These are phyloP conservation scores for Picocystis salinarum DNA, from an alignment of 139 green algal genomes.

Conservation along the genomic window DNA sequence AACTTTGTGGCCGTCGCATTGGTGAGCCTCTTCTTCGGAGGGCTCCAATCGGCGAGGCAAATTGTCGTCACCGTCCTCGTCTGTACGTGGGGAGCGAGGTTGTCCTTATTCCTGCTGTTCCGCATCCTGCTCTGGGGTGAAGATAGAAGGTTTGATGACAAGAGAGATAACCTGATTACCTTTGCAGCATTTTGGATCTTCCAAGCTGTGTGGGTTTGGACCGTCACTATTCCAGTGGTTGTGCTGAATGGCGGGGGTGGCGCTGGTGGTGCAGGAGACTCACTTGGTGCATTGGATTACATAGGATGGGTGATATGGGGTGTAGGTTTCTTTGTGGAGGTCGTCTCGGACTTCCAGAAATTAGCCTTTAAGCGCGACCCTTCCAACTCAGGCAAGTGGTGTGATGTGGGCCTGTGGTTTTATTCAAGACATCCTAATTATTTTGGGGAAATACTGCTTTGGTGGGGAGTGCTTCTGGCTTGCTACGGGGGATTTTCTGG, in stretches of 20 bases:
- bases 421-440: constrained; percentile 1
- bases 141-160: no score
- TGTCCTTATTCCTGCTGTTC: not conserved
- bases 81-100: not conserved
- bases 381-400: not conserved
- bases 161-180: not conserved
- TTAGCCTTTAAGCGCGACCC: not conserved
- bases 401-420: not conserved
- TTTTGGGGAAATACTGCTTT: constrained; percentile 1
- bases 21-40: not conserved
- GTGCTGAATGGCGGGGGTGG: not conserved
- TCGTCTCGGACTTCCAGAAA: not conserved
- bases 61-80: not conserved
- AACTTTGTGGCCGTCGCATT: not conserved
- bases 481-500: constrained; percentile 1
- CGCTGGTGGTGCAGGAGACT: not conserved
- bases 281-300: not conserved
- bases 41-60: not conserved
- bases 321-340: not conserved
- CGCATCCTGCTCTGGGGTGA: not conserved
- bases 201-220: constrained; percentile 2
- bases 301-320: not conserved
- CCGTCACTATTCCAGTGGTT: not conserved
- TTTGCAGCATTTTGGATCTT: constrained; percentile 1
- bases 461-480: not conserved